Base-by-base conservation (phyloP, 495 filamentous ascomycete genomes). In the Talaromyces borbonicus region DNA sequence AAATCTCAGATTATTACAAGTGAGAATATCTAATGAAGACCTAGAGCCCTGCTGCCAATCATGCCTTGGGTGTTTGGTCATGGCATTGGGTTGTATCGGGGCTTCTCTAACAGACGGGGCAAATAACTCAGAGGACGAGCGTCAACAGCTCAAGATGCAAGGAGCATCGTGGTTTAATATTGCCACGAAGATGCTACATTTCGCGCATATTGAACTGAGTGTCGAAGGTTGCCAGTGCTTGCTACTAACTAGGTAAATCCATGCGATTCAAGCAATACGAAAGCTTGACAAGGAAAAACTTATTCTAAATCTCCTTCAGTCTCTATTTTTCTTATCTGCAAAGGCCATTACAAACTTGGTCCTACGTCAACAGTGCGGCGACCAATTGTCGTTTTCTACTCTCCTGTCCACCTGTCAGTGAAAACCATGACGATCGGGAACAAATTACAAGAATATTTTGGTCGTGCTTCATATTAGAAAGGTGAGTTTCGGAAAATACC, bases 381-480 rank as follows among this genome's bases (percentile, higher is more conserved):
- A 54, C 48, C 4, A 51, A 51, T 31, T 54, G 52, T 19, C 43
- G 52, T 14, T 38, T 54, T 14, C 48, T 54, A 15, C 26, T 54
- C 15, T 51, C 52, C 4, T 54, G 52, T 23, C 22, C 27, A 15
- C 15, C 22, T 14, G n/a, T 12, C 5, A 23, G 25, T 36, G 15
- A 14, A 16, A 5, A 14, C 0, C 30, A 55, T 0, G 56, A 67
- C 42, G 58, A 67, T 29, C 49, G 55, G 27, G 67, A 72, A 52
- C 63, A 66, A 19, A 59, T 71, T 18, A 56, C 60, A 5, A 56
- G 68, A 5, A 71, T 72, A 18, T 73, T 73, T 44, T 73, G 69
- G 67, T 66, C 67, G 0, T 69, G 66, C 43, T 73, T 68, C 49
- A 65, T 73, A 14, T 58, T 73, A 7, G 69, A 73, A 42, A 66